Base-by-base conservation (phyloP, 495 filamentous ascomycete species). In the Aspergillus olivimuriae region DNA sequence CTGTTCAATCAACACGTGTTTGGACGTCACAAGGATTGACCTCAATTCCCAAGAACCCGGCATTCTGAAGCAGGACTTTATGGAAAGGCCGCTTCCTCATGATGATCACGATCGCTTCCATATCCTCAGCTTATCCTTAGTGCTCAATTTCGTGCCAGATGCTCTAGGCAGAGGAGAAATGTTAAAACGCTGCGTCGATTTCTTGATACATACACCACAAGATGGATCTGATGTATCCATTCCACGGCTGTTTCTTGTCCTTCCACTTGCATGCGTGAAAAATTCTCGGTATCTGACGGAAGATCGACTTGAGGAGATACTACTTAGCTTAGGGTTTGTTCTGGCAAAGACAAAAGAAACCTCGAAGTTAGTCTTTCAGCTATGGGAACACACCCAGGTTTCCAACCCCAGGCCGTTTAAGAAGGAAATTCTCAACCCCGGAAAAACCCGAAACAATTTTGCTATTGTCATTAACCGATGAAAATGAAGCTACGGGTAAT, bases 221-320 rank as follows among this genome's bases (percentile, higher is more conserved):
- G 37, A 56, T 16, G 43, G 46, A 30, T 57, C 44, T 26, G 50
- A 54, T n/a, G 48, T 61, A 14, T 24, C 51, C 9, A 48, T 68
- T 34, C 92, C 92, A 4, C 78, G 75, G 26, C 69, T 99, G 17
- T 99, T 97, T 60, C 69, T 99, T 16, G 92, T 99, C 4, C 66
- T 99, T 21, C 92, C 92, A 6, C 79, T 84, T 20, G 80, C 91
- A 9, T 99, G 94, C 57, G 77, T 97, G 40, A 77, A 73, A 10
- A 99, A 99, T 56, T 96, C 94, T 12, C 78, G 92, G 44, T 99
- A 97, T 56, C 69, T 96, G 53, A 81, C 85, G 46, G 82, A 92
- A 48, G 62, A 72, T n/a, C 71, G 77, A 37, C 66, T 99, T 19
- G 61, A 72, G 10, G 72, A 66, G 0, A 89, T 99, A 15, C 84